phyloP scores from a whole-genome alignment of 208 protist genomes.

The Angomonas ambiguus region DNA sequence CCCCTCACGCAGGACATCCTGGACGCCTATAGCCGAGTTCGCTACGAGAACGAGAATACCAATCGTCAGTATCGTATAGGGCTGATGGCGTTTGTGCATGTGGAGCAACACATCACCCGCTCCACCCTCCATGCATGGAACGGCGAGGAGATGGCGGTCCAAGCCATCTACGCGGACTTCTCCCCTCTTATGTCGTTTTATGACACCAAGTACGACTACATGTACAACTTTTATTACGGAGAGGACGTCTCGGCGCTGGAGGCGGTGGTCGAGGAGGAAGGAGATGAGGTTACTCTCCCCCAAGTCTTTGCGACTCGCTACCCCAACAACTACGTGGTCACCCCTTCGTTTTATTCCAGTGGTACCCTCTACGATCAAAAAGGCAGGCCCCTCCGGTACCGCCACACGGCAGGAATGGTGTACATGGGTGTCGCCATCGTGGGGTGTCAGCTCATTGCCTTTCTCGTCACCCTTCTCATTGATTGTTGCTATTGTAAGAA shows the following conservation, averaged over 20 bases:
- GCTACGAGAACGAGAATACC: not conserved
- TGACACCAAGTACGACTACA: not conserved
- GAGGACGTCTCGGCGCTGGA: not conserved
- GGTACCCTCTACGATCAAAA: not conserved
- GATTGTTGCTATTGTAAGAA: constrained; percentile 31
- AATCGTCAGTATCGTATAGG: not conserved
- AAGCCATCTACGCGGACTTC: not conserved
- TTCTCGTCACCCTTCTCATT: constrained; percentile 14
- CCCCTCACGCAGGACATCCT: not conserved
- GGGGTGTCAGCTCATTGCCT: constrained; percentile 17
- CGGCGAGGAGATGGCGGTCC: not conserved
- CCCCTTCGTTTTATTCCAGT: not conserved
- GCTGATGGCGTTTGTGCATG: not conserved
- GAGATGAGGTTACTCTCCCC: too few relatives aligned
- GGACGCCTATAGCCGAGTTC: not conserved
- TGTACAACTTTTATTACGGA: not conserved
- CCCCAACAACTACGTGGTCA: too few relatives aligned
- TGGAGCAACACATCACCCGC: not conserved
- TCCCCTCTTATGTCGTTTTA: not conserved
- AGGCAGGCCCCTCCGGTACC: not conserved
- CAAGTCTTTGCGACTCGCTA: too few relatives aligned
- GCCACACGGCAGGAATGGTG: constrained; percentile 15
- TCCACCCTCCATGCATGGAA: not conserved
- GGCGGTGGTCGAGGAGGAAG: too few relatives aligned
- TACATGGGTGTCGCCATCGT: constrained; percentile 22